Evolutionary conservation across 495 filamentous ascomycete species (phyloP).

Genomic region (Neurospora sp.): DNA sequence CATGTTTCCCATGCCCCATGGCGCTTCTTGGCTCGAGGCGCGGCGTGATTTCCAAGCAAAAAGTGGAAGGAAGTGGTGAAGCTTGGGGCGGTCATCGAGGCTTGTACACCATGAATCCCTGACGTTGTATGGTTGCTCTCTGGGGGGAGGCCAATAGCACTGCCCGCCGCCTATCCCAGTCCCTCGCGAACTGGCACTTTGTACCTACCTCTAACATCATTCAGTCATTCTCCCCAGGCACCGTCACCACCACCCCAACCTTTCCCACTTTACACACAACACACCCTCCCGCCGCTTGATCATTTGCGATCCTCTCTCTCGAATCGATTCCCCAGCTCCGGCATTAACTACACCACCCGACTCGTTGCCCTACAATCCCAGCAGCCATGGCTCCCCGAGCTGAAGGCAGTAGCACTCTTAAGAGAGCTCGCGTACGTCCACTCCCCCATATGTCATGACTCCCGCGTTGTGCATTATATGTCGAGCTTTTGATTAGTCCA

Average conservation of each 20-base stretch:
- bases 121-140: not conserved
- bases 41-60: not conserved
- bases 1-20: not conserved
- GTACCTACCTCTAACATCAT: not conserved
- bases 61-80: not conserved
- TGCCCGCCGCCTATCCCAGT: not conserved
- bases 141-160: not conserved
- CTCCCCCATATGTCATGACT: not conserved
- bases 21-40: not conserved
- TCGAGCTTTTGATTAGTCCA: not conserved
- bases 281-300: not conserved
- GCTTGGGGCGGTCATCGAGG: not conserved
- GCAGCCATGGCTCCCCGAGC: slow-evolving; percentile 41
- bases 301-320: not conserved
- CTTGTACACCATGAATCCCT: not conserved
- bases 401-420: slow-evolving; percentile 47
- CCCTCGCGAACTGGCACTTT: not conserved
- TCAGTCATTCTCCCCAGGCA: not conserved
- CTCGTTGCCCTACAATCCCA: not conserved
- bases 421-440: slow-evolving; percentile 34
- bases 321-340: not conserved
- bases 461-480: slow-evolving; percentile 3
- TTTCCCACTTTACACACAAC: not conserved
- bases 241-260: not conserved
- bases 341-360: not conserved